These are phyloP conservation scores for Claviceps sp. DNA, from an alignment of 2,329 filamentous ascomycete species.

Conservation along the genomic window DNA sequence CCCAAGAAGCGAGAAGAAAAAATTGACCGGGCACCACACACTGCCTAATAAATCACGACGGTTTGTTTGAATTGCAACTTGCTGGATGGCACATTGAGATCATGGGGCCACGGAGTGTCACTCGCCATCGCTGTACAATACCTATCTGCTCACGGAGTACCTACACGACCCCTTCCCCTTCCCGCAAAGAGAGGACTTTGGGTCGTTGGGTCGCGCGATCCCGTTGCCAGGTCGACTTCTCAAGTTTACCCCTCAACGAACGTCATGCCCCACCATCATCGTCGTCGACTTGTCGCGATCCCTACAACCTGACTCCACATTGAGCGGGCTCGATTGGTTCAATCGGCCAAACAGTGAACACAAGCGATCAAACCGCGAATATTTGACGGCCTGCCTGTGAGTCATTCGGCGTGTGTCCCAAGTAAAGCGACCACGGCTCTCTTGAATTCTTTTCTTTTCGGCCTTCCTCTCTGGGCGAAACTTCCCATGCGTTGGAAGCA, in stretches of 20 bases:
- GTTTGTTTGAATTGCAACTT: no score
- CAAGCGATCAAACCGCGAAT: not conserved
- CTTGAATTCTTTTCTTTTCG: not conserved
- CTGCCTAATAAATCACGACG: no score
- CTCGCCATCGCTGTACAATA: no score
- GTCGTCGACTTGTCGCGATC: not conserved
- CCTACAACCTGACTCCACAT: not conserved
- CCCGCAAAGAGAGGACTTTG: not conserved
- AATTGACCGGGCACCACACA: not conserved
- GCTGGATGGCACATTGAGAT: no score
- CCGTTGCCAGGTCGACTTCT: not conserved
- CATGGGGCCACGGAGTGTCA: no score
- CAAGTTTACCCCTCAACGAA: constrained; percentile 9
- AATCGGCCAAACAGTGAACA: not conserved
- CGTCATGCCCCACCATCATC: constrained; percentile 19
- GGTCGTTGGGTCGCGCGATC: not conserved
- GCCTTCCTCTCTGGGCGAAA: not conserved
- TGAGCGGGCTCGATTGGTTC: not conserved
- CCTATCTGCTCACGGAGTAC: no score
- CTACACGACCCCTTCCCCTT: no score
- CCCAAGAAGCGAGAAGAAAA: constrained; percentile 9
- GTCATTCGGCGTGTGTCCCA: not conserved
- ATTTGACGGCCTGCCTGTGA: not conserved
- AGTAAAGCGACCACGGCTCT: not conserved
- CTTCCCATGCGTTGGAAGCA: not conserved